Conservation (phyloP, 495 filamentous ascomycete genomes). For the Aspergillus bridgeri region DNA sequence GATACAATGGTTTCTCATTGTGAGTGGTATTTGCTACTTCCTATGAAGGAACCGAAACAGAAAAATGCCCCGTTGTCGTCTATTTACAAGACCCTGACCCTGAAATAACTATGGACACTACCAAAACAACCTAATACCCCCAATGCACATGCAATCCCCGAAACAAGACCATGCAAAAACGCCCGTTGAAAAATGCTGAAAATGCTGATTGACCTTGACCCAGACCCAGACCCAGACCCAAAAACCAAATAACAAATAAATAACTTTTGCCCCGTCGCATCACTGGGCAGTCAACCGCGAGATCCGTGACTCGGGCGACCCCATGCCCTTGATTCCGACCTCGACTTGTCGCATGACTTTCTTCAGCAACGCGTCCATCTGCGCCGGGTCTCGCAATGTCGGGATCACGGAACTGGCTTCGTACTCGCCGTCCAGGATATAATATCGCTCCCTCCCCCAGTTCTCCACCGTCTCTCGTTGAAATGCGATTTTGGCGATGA, state of each 20-base stretch:
- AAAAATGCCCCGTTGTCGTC: background rate
- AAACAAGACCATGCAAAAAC: background rate
- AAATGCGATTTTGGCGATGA: constrained; percentile 41
- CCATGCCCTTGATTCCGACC: constrained; percentile 26
- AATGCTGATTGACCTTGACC: background rate
- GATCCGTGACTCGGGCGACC: constrained; percentile 28
- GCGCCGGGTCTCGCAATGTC: constrained; percentile 26
- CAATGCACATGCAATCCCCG: background rate
- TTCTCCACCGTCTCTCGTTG: constrained; percentile 31
- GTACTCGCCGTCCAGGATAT: constrained; percentile 37
- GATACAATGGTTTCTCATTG: background rate
- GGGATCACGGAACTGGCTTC: constrained; percentile 40
- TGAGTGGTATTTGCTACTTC: background rate
- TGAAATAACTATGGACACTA: background rate
- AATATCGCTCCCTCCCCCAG: constrained; percentile 37
- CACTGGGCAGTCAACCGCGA: constrained; percentile 19
- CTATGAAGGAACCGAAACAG: constrained; percentile 1
- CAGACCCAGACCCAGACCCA: background rate
- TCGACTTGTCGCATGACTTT: constrained; percentile 37
- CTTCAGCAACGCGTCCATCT: constrained; percentile 30
- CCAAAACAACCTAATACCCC: background rate
- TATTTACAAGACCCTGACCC: background rate
- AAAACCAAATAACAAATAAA: background rate
- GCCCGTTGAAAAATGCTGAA: background rate
- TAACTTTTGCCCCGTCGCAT: background rate